Base-by-base conservation (phyloP, 2,329 filamentous ascomycete genomes). In the Escovopsis weberi region DNA sequence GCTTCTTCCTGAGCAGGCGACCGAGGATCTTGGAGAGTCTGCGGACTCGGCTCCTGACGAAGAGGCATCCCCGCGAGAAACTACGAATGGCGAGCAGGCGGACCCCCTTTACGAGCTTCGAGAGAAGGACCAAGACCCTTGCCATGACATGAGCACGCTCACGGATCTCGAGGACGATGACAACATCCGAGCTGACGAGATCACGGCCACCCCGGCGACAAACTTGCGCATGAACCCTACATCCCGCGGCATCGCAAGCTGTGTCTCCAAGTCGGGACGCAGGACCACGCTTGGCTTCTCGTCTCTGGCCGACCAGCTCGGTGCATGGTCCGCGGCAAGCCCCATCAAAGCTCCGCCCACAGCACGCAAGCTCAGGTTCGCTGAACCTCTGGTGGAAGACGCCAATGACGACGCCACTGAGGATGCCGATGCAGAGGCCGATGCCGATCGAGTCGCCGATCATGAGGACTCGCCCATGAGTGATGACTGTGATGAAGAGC, bases 321-420 rank as follows among this genome's bases (percentile, higher is more conserved):
- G 65, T 45, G 67, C 69, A 23, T 85, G 82, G 81, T 69, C 70
- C 48, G 67, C 79, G 1, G 66, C 66, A 23, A 82, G 74, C 48
- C 75, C 51, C 47, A 51, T 55, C 40, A 59, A 60, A 47, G 23
- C 26, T 11, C 38, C 33, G n/a, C 34, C 12, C n/a, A 30, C 37
- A 12, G 28, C 34, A 32, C 37, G 28, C 9, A 38, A 19, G 12
- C 34, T 26, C 11, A 35, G 38, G 15, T 7, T 35, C n/a, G 12
- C 37, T n/a, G 26, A 10, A 4, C 37, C 23, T 11, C 15, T 30
- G 15, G 11, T 15, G 7, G 15, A 32, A 18, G 36, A 6, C 2
- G 28, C 15, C 8, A 11, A 6, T 15, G 28, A 28, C 10, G 18
- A 30, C 8, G 26, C 26, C 23, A 18, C n/a, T 12, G 37, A 9